phyloP scores from a whole-genome alignment of 768 basidiomycete genomes.

The Leccinum arenicola region DNA sequence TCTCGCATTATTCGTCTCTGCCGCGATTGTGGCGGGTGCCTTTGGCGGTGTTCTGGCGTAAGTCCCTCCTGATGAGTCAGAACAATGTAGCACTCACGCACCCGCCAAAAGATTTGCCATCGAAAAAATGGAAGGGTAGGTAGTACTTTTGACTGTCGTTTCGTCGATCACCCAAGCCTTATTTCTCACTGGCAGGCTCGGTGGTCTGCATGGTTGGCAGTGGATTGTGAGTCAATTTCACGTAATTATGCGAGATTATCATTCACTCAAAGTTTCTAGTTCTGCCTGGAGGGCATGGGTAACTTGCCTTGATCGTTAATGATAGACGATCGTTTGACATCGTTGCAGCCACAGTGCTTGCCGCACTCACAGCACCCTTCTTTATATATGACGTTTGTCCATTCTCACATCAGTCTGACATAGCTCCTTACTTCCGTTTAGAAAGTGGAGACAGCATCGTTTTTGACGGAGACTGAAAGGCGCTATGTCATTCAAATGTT shows the following conservation, averaged over 20 bases:
- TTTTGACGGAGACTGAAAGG: slow-evolving; percentile 39
- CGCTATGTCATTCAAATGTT: slow-evolving; percentile 38
- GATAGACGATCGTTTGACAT: background rate
- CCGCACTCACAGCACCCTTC: slow-evolving; percentile 34
- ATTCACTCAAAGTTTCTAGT: slow-evolving; percentile 20
- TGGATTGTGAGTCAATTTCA: slow-evolving; percentile 33
- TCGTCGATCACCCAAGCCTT: background rate
- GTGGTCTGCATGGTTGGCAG: slow-evolving; percentile 36
- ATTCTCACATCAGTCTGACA: background rate
- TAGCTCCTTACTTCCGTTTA: slow-evolving; percentile 4
- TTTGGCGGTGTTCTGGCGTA: slow-evolving; percentile 49
- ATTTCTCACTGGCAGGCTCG: slow-evolving; percentile 15
- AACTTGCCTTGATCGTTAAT: background rate
- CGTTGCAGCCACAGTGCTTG: slow-evolving; percentile 8
- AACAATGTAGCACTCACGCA: background rate
- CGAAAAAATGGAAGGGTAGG: slow-evolving; percentile 34
- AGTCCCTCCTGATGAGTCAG: slow-evolving; percentile 11
- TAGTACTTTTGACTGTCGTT: slow-evolving; percentile 11
- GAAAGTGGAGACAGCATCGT: slow-evolving; percentile 14
- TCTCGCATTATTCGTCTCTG: slow-evolving; percentile 56
- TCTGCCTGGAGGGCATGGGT: slow-evolving; percentile 30
- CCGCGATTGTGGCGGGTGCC: slow-evolving; percentile 50
- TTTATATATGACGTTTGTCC: slow-evolving; percentile 48
- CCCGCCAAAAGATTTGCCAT: slow-evolving; percentile 31
- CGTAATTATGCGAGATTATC: background rate